Conservation (phyloP, 345 rosid genomes). For the Punica granatum region DNA sequence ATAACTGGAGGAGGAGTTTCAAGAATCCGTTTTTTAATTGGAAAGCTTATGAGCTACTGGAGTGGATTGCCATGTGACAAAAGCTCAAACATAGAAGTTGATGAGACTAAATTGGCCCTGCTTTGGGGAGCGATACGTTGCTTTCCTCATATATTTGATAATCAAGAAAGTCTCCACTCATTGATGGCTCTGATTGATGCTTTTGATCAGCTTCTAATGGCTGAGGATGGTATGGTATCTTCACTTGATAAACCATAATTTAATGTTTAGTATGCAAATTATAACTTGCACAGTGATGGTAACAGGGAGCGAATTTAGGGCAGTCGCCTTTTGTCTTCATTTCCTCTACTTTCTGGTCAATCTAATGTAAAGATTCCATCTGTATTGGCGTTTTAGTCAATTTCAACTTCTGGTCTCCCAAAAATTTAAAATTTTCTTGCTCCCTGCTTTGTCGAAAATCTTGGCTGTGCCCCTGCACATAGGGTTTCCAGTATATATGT, state of each 20-base stretch:
- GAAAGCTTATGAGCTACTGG: conserved; percentile 24
- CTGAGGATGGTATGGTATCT: conserved; percentile 35
- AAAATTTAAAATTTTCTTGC: no score
- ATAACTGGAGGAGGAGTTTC: conserved; percentile 29
- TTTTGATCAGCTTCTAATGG: conserved; percentile 37
- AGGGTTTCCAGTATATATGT: no score
- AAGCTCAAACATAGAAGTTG: conserved; percentile 24
- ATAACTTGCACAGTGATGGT: neutral
- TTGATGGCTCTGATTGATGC: conserved; percentile 46
- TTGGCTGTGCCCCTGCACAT: no score
- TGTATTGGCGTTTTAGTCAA: neutral
- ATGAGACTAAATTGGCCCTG: conserved; percentile 37
- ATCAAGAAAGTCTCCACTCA: conserved; percentile 29
- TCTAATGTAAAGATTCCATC: neutral
- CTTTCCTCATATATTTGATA: conserved; percentile 40
- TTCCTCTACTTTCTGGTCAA: neutral
- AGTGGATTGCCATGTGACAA: conserved; percentile 17
- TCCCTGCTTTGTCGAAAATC: neutral
- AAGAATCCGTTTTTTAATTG: conserved; percentile 36
- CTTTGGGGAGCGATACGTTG: conserved; percentile 69
- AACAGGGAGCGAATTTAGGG: neutral
- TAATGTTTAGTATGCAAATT: no score
- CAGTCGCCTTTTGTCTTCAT: neutral
- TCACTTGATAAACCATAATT: neutral
- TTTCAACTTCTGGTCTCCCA: no score